phyloP scores from a whole-genome alignment of 345 rosid species.

The Melastoma malabathricum region DNA sequence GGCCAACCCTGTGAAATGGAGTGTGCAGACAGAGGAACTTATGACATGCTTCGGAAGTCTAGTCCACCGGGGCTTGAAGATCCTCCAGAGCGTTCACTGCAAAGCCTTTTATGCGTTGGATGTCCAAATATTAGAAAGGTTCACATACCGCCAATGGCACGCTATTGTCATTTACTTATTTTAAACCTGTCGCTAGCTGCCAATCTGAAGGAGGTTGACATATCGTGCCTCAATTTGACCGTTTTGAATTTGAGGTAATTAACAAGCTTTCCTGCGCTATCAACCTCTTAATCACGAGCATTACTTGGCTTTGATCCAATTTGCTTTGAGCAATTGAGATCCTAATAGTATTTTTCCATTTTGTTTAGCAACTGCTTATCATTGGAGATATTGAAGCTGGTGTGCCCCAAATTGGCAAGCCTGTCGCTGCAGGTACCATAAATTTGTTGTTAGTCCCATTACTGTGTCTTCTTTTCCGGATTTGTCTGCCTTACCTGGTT shows the following conservation, averaged over 20 bases:
- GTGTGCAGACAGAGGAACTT: conserved; percentile 9
- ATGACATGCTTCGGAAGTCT: conserved; percentile 15
- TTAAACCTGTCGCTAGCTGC: conserved; percentile 73
- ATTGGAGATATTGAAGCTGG: conserved; percentile 71
- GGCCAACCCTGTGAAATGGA: conserved; percentile 27
- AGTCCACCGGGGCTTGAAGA: conserved; percentile 21
- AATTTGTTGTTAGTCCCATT: conserved; percentile 21
- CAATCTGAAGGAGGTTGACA: conserved; percentile 82
- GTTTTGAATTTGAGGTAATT: conserved; percentile 70
- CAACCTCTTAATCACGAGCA: conserved; percentile 1
- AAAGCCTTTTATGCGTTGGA: conserved; percentile 87
- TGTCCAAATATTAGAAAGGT: conserved; percentile 91
- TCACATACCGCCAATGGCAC: conserved; percentile 62
- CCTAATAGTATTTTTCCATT: neutral
- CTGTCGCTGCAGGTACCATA: conserved; percentile 46
- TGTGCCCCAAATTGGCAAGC: conserved; percentile 71
- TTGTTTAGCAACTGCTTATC: conserved; percentile 67
- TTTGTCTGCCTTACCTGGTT: neutral
- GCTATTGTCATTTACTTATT: conserved; percentile 57
- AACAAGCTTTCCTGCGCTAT: neutral
- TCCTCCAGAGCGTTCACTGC: conserved; percentile 59
- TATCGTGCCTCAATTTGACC: conserved; percentile 57
- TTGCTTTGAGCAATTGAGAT: neutral
- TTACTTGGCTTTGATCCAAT: neutral
- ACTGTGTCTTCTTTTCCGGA: neutral